Percentiles rank a stretch among this genome's conserved stretches.
Conservation (phyloP, 2,329 filamentous ascomycete genomes). For the Colletotrichum siamense region DNA sequence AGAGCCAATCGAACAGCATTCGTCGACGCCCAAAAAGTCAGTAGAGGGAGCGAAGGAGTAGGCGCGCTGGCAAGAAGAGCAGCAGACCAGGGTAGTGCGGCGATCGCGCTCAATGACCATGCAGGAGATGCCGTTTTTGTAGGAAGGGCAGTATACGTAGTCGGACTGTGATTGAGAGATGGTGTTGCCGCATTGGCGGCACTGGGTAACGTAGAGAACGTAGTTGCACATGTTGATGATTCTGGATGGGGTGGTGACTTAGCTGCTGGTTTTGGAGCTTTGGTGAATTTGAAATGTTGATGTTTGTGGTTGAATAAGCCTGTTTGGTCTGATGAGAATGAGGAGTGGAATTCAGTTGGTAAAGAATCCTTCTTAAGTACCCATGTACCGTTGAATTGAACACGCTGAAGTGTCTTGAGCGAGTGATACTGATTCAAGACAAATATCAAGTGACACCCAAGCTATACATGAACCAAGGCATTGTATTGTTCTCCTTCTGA, state of each 20-base stretch:
- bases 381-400: accelerated
- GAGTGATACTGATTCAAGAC: neutral
- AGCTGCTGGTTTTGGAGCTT: neutral
- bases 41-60: neutral
- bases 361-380: neutral
- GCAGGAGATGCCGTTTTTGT: neutral
- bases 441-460: neutral
- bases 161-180: neutral
- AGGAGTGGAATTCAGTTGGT: accelerated
- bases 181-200: constrained; percentile 9
- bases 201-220: constrained; percentile 12
- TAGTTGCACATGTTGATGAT: constrained; percentile 12
- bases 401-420: neutral
- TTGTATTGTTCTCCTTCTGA: neutral
- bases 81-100: constrained; percentile 2
- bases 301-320: neutral
- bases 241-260: neutral
- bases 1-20: neutral
- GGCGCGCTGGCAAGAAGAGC: constrained; percentile 4
- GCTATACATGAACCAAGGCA: neutral
- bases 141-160: constrained; percentile 13
- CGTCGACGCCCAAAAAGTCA: neutral
- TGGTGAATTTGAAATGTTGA: neutral
- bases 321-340: neutral
- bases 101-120: neutral